Evolutionary conservation across 352 stramenopile genomes (phyloP).

Genomic region (Pythium brachiatum): DNA sequence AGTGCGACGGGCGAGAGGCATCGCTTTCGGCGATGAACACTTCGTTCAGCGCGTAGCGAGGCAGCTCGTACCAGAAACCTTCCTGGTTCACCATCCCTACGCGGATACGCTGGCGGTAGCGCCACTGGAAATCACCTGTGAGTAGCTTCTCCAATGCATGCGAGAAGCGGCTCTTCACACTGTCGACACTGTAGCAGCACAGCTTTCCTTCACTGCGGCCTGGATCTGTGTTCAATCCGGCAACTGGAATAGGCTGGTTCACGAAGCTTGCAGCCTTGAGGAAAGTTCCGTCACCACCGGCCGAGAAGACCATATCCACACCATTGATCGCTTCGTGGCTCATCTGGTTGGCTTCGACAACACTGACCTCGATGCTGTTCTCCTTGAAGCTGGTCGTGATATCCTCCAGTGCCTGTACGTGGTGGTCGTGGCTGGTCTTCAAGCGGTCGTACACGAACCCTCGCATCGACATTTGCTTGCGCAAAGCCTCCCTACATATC

Average conservation of each 20-base stretch:
- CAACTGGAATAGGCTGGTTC: constrained; percentile 81
- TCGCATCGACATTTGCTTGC: constrained; percentile 90
- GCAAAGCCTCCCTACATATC: constrained; percentile 64
- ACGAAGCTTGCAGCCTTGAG: constrained; percentile 86
- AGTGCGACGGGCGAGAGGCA: constrained; percentile 78
- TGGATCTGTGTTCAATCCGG: constrained; percentile 84
- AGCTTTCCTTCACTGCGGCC: constrained; percentile 84
- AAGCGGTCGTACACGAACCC: constrained; percentile 86
- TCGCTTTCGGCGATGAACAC: constrained; percentile 89
- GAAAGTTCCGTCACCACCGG: constrained; percentile 84
- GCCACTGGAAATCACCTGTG: constrained; percentile 76
- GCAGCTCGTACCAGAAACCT: constrained; percentile 84
- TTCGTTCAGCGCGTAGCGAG: constrained; percentile 85
- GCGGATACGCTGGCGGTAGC: constrained; percentile 77
- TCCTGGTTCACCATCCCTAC: constrained; percentile 89
- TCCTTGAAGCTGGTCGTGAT: constrained; percentile 79
- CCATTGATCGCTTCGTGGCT: constrained; percentile 74
- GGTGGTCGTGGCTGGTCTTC: constrained; percentile 85
- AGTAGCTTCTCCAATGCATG: constrained; percentile 66
- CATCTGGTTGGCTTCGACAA: constrained; percentile 77
- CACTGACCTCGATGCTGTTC: constrained; percentile 58
- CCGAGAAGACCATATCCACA: constrained; percentile 86
- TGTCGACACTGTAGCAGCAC: constrained; percentile 86
- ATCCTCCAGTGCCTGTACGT: constrained; percentile 82
- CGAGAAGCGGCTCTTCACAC: constrained; percentile 68